These are phyloP conservation scores for Pseudocercospora cruenta DNA, from an alignment of 2,329 filamentous ascomycete species.

Conservation along the genomic window DNA sequence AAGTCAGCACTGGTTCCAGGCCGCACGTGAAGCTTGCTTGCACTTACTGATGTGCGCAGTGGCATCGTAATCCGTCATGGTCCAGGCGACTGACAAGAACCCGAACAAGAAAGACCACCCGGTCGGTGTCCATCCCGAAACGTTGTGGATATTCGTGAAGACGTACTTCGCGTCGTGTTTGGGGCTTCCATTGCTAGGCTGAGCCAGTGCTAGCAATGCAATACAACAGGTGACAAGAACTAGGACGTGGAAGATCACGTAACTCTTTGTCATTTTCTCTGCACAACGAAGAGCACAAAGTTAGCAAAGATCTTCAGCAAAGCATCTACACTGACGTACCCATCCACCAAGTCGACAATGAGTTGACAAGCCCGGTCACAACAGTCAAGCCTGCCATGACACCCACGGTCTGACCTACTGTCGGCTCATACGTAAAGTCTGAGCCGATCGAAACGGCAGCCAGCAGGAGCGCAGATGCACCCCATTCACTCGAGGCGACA, in stretches of 20 bases:
- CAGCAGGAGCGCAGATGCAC: conserved; percentile 59
- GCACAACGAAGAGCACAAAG: too few relatives aligned
- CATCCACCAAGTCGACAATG: conserved; percentile 60
- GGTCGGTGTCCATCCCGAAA: conserved; percentile 58
- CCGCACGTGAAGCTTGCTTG: too few relatives aligned
- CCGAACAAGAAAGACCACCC: conserved; percentile 64
- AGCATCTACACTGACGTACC: too few relatives aligned
- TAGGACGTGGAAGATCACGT: conserved; percentile 61
- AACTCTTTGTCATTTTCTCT: conserved; percentile 60
- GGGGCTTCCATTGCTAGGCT: conserved; percentile 41
- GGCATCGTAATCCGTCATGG: conserved; percentile 61
- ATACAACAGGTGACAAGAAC: conserved; percentile 57
- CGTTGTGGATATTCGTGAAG: conserved; percentile 58
- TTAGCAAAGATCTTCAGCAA: too few relatives aligned
- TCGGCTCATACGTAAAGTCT: conserved; percentile 44
- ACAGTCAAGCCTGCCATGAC: conserved; percentile 61
- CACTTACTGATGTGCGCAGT: conserved; percentile 43
- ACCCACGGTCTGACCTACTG: conserved; percentile 52
- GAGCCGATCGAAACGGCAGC: conserved; percentile 56
- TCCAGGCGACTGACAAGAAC: conserved; percentile 64
- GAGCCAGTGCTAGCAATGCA: conserved; percentile 54
- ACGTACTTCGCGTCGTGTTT: conserved; percentile 59
- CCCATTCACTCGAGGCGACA: conserved; percentile 61
- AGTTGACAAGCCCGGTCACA: conserved; percentile 58
- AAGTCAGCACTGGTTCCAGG: too few relatives aligned